Conservation (phyloP, 805 yeast genomes). For the Saccharomycopsis fodiens region DNA sequence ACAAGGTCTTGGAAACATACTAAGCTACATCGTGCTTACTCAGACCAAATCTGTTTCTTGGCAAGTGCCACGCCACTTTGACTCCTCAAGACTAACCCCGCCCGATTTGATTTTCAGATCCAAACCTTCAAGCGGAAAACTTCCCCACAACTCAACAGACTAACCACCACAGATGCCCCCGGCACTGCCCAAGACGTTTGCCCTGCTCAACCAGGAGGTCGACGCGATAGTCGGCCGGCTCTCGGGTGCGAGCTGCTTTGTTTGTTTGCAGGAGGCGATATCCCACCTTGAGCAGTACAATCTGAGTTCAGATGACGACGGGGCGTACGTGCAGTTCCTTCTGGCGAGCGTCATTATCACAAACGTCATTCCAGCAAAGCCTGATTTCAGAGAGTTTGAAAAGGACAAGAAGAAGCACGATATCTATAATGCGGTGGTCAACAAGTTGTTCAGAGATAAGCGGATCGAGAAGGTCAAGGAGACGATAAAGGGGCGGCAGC, state of each 20-base stretch:
- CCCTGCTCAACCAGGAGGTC: neutral
- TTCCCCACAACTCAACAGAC: too few relatives aligned
- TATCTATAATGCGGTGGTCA: neutral
- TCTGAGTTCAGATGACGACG: neutral
- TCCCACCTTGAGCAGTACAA: slow-evolving; percentile 1
- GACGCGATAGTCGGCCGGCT: neutral
- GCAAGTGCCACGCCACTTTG: too few relatives aligned
- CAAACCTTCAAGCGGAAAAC: too few relatives aligned
- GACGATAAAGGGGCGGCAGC: slow-evolving; percentile 2
- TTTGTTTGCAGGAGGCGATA: neutral
- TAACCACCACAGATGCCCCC: too few relatives aligned
- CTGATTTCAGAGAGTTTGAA: neutral
- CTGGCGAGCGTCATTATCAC: neutral
- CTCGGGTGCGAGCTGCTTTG: too few relatives aligned
- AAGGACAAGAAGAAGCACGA: neutral
- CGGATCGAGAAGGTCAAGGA: slow-evolving; percentile 1
- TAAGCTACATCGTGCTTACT: too few relatives aligned
- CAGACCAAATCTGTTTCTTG: too few relatives aligned
- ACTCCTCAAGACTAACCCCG: too few relatives aligned
- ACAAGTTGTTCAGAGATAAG: slow-evolving; percentile 1
- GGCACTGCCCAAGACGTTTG: neutral
- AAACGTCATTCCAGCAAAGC: neutral
- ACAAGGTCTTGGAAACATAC: too few relatives aligned
- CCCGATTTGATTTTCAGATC: too few relatives aligned
- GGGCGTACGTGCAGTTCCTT: slow-evolving; percentile 2